Conservation (phyloP, 805 yeast genomes). For the Lachancea dasiensis region DNA sequence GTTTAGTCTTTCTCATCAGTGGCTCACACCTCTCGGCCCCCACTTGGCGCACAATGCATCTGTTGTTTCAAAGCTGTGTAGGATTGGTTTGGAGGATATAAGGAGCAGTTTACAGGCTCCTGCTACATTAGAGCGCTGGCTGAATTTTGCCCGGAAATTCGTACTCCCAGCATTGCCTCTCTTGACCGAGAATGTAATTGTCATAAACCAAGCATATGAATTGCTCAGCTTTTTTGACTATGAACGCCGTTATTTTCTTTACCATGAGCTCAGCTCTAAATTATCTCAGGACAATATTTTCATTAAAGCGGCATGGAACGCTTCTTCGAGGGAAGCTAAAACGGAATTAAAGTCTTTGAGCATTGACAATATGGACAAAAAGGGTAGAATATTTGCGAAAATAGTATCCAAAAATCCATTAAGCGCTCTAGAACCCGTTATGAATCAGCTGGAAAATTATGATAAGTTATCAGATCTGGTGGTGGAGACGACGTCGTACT, state of each 20-base stretch:
- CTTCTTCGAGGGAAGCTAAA: slow-evolving; percentile 74
- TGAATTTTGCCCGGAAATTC: slow-evolving; percentile 55
- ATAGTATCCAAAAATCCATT: slow-evolving; percentile 72
- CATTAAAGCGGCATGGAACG: slow-evolving; percentile 53
- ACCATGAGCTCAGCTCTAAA: slow-evolving; percentile 67
- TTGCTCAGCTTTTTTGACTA: slow-evolving; percentile 49
- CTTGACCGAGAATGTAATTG: slow-evolving; percentile 50
- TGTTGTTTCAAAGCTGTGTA: slow-evolving; percentile 52
- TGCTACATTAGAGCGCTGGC: slow-evolving; percentile 39
- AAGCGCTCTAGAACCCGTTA: slow-evolving; percentile 62
- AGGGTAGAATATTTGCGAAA: slow-evolving; percentile 68
- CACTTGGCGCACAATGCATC: slow-evolving; percentile 43
- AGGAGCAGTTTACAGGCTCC: slow-evolving; percentile 13
- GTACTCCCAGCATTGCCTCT: slow-evolving; percentile 58
- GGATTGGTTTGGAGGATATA: slow-evolving; percentile 46
- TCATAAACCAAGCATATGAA: slow-evolving; percentile 53
- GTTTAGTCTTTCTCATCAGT: slow-evolving; percentile 40
- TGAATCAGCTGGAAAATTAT: slow-evolving; percentile 85
- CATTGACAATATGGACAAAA: slow-evolving; percentile 64
- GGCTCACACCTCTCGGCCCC: slow-evolving; percentile 51
- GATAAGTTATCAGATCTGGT: slow-evolving; percentile 77
- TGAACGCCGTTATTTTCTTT: slow-evolving; percentile 65
- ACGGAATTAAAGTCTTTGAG: slow-evolving; percentile 75
- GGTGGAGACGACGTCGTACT: slow-evolving; percentile 70
- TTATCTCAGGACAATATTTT: slow-evolving; percentile 49